Evolutionary conservation across 495 filamentous ascomycete species (phyloP), one percentile per base, ranked within the genome.

Genomic region (Aspergillus avenaceus): DNA sequence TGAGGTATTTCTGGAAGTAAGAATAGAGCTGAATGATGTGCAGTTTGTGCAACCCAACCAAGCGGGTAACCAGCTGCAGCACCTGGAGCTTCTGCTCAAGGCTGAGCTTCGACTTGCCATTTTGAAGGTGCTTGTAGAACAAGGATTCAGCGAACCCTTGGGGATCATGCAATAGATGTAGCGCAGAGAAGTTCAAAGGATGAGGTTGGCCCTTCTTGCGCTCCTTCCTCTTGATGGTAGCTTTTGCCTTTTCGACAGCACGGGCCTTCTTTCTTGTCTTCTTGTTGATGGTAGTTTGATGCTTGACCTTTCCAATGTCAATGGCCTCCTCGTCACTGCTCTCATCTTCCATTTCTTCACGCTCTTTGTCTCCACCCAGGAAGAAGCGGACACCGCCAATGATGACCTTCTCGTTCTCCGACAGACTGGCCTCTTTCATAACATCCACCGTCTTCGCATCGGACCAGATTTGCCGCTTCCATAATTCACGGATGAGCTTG

Each of bases 151-250:
- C 90, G 62, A 96, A 97, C 1, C 88, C 89, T 60, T 99, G 95
- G 1, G 95, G 91, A 61, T 97, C 95, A 64, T 96, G 87, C 4
- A 99, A 77, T 12, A 99, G 78, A 63, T 97, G 93, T n/a, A 89
- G 80, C n/a, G 95, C 95, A 0, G 91, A 96, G 70, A 99, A 99
- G 72, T 99, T 97, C 19, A 97, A 78, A 0, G 85, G 83, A 59
- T 91, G 88, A 0, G 88, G 86, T 45, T 87, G 79, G 43, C 81
- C 84, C 80, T 96, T 96, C 74, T 92, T 95, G 61, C 81, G 82
- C 64, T 95, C 88, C 66, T 87, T 87, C 65, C 76, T 87, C 64
- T 84, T 92, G 23, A 90, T 78, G 55, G 84, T 85, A 18, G 84
- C 78, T 7, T 86, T 75, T 1, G 91, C 95, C 59, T 85, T 87